A percentile compares a stretch with the other conserved stretches of the same genome.
Conservation (phyloP, 2,329 filamentous ascomycete species). For the Hymenoscyphus occultus region DNA sequence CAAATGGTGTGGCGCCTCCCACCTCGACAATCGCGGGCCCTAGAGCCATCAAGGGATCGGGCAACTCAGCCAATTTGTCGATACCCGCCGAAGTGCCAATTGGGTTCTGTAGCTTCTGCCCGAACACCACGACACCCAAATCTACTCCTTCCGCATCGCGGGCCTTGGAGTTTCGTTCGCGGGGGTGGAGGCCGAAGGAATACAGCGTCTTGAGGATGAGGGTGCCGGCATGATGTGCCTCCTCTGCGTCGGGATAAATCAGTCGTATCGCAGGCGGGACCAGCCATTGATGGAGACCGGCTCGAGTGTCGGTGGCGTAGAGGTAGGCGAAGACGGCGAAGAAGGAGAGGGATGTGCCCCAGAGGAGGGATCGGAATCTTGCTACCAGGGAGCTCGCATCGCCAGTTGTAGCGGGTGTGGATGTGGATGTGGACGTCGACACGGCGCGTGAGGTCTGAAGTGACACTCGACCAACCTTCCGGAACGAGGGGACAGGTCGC, state of each 20-base stretch:
- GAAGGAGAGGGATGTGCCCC: constrained; percentile 53
- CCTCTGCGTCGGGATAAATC: constrained; percentile 74
- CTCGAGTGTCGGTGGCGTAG: constrained; percentile 72
- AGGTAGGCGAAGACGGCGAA: constrained; percentile 52
- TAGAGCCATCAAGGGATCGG: constrained; percentile 77
- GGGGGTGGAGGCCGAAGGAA: constrained; percentile 70
- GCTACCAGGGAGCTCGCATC: constrained; percentile 39
- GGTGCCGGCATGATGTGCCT: constrained; percentile 83
- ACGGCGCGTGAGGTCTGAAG: constrained; percentile 13
- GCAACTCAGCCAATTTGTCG: constrained; percentile 90
- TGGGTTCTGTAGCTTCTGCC: constrained; percentile 74
- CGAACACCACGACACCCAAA: constrained; percentile 63
- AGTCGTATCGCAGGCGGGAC: constrained; percentile 64
- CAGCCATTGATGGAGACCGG: constrained; percentile 65
- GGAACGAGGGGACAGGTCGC: constrained; percentile 18
- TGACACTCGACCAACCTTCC: constrained; percentile 9
- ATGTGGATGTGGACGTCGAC: not conserved
- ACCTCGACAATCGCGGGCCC: constrained; percentile 89
- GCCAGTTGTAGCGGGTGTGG: constrained; percentile 27
- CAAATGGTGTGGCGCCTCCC: constrained; percentile 82
- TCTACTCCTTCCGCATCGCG: constrained; percentile 36
- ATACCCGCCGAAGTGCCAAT: constrained; percentile 94
- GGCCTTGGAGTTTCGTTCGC: constrained; percentile 58
- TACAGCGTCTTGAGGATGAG: constrained; percentile 69
- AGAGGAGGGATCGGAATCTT: constrained; percentile 48